phyloP scores from a whole-genome alignment of 2,329 filamentous ascomycete species.

The Fusarium sp. region DNA sequence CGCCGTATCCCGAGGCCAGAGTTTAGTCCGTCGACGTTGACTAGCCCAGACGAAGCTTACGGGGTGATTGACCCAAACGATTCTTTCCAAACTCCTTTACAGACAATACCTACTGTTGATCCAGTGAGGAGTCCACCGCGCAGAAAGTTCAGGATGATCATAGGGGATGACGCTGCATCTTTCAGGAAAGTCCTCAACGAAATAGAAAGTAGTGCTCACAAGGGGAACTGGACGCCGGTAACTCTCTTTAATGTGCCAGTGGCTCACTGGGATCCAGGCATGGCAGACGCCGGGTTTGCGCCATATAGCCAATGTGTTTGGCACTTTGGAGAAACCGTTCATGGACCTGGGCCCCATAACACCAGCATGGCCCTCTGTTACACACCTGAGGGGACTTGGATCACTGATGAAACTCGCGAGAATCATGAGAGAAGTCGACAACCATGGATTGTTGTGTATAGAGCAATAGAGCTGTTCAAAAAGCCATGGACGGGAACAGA shows the following conservation, averaged over 20 bases:
- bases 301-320: constrained; percentile 45
- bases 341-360: constrained; percentile 26
- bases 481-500: constrained; percentile 55
- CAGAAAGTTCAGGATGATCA: constrained; percentile 9
- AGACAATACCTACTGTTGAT: constrained; percentile 1
- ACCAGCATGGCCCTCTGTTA: constrained; percentile 62
- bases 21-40: constrained; percentile 53
- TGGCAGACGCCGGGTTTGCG: constrained; percentile 41
- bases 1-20: constrained; percentile 44
- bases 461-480: constrained; percentile 57
- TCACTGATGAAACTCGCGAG: constrained; percentile 39
- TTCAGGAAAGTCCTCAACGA: constrained; percentile 19
- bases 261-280: constrained; percentile 53
- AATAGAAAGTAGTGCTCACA: constrained; percentile 9
- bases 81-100: background rate
- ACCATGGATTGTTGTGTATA: constrained; percentile 65
- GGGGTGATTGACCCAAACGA: constrained; percentile 13
- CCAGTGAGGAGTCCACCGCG: background rate
- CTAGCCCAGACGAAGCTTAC: constrained; percentile 54
- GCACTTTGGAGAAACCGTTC: constrained; percentile 22
- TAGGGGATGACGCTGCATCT: constrained; percentile 15
- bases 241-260: constrained; percentile 57
- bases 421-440: constrained; percentile 50
- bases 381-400: constrained; percentile 58
- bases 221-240: constrained; percentile 35